These are phyloP conservation scores for Orbilia quercus DNA, from an alignment of 2,329 filamentous ascomycete species.

Conservation along the genomic window DNA sequence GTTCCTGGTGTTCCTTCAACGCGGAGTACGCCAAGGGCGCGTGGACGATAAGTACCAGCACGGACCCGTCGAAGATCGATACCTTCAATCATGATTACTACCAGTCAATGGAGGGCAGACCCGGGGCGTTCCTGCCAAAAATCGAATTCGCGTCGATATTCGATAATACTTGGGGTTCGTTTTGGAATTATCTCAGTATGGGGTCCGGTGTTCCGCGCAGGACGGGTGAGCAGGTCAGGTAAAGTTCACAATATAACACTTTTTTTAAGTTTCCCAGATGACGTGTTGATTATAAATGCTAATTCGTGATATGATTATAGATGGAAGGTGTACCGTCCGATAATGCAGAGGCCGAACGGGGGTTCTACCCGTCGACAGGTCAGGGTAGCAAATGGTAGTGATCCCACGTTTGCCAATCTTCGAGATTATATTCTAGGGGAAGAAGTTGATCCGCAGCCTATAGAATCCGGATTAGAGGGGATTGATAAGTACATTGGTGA, in stretches of 20 bases:
- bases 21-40: conserved; percentile 10
- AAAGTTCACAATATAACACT: neutral
- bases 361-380: neutral
- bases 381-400: conserved; percentile 7
- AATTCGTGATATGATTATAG: conserved; percentile 9
- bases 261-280: too few relatives aligned
- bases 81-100: neutral
- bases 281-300: too few relatives aligned
- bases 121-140: conserved; percentile 2
- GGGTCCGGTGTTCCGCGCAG: neutral
- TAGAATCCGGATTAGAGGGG: neutral
- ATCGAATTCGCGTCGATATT: conserved; percentile 14
- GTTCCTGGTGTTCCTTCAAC: conserved; percentile 33
- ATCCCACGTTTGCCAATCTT: conserved; percentile 23
- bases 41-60: conserved; percentile 22
- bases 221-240: neutral
- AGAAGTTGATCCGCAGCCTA: neutral
- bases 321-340: conserved; percentile 37
- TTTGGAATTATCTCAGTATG: conserved; percentile 19
- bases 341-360: neutral
- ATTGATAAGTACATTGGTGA: conserved; percentile 18
- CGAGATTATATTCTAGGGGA: neutral
- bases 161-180: neutral
- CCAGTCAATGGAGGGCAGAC: neutral
- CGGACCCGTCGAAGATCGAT: conserved; percentile 21